A percentile compares a stretch with the other conserved stretches of the same genome.
Conservation (phyloP, 208 protist species). For the Crithidia expoeki region DNA sequence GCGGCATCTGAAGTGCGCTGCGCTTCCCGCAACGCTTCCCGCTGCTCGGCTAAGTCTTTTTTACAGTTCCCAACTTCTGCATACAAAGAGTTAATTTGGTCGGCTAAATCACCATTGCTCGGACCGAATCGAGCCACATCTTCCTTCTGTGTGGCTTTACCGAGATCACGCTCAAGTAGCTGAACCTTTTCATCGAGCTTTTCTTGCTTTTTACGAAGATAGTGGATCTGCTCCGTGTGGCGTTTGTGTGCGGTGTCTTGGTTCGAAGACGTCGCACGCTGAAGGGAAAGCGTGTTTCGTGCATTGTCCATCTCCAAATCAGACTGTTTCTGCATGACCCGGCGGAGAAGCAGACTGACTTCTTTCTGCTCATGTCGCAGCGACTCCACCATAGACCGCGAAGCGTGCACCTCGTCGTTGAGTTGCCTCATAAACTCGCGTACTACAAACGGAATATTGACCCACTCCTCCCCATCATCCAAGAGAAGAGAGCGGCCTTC, state of each 20-base stretch:
- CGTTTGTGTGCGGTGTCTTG: constrained; percentile 14
- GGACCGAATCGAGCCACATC: background rate
- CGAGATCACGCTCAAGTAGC: background rate
- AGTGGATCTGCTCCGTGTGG: constrained; percentile 30
- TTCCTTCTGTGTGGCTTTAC: background rate
- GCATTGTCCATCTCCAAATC: constrained; percentile 61
- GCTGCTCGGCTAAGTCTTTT: background rate
- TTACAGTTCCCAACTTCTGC: background rate
- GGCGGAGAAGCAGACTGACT: constrained; percentile 41
- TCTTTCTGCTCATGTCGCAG: constrained; percentile 57
- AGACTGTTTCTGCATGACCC: constrained; percentile 60
- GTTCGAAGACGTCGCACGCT: background rate
- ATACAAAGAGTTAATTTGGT: background rate
- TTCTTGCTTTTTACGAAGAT: constrained; percentile 32
- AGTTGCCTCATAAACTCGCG: constrained; percentile 55
- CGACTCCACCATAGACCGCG: constrained; percentile 31
- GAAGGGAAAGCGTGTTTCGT: constrained; percentile 34
- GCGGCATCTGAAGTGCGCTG: background rate
- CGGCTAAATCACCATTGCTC: background rate
- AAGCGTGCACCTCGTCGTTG: constrained; percentile 51
- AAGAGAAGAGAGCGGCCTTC: constrained; percentile 31
- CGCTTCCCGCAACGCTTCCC: background rate
- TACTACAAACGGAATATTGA: constrained; percentile 76
- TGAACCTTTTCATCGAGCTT: constrained; percentile 33
- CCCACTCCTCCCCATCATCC: constrained; percentile 76